Evolutionary conservation across 345 rosid genomes (phyloP), one percentile per base, ranked within the genome.

Genomic region (Populus alba): DNA sequence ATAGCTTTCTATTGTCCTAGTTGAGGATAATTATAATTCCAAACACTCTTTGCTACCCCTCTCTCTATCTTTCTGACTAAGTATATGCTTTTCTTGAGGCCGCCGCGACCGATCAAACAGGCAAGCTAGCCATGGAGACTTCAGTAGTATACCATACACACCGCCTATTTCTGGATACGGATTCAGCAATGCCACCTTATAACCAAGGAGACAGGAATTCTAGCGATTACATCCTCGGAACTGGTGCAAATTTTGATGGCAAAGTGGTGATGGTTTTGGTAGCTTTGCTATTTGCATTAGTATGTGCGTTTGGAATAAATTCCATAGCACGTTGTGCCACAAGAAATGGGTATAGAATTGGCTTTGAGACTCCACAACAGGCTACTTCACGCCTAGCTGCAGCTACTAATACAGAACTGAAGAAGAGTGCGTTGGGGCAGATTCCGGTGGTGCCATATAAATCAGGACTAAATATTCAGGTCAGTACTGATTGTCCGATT

Each of bases 241-340:
- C 15, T 0, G 62, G 7, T 51, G 4, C 27, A 9, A 66, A 45
- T 71, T 3, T 71, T 22, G 63, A 72, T 10, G 55, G 25, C 66
- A 72, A 72, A 27, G 55, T 72, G 75, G 75, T 35, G 45, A 53
- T 72, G 8, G 47, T 72, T 1, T 33, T 72, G 37, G 66, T 63
- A 72, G 75, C 29, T 31, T 33, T 72, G 65, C 31, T 72, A 9
- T 72, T 18, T 31, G 75, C 66, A 33, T 33, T 72, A 35, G 13
- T 72, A 9, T 72, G 29, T 55, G 66, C 75, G 3, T 66, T 55
- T 72, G 75, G 47, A 1, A 62, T 72, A 10, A 72, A 72, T 8
- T 55, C 66, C 8, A 35, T 72, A 16, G 75, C n/a, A 22, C 66
- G 63, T 5, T 72, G 43, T 35, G 75, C 75, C 33, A 6, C 55